Conservation (phyloP, 106 monocot genomes). For the Allium fistulosum region DNA sequence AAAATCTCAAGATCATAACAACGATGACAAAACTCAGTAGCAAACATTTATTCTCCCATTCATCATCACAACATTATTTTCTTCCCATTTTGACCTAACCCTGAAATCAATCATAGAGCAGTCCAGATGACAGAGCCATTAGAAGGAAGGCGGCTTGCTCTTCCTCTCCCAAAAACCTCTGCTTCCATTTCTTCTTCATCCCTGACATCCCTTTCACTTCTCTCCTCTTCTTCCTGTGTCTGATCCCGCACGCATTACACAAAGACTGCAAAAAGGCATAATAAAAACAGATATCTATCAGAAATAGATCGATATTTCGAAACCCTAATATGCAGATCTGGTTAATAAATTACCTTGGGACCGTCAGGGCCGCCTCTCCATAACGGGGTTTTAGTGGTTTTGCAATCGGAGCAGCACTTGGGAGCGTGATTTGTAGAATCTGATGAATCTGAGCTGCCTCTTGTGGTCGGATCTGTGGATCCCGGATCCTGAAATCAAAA, state of each 20-base stretch:
- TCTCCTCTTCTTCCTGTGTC: conserved; percentile 24
- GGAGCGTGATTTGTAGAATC: neutral
- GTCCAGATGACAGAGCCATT: conserved; percentile 21
- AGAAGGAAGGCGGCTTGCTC: conserved; percentile 21
- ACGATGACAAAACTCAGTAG: no score
- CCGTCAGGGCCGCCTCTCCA: conserved; percentile 27
- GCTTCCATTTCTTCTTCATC: conserved; percentile 15
- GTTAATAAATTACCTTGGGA: conserved; percentile 9
- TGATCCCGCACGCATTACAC: conserved; percentile 28
- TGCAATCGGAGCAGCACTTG: conserved; percentile 25
- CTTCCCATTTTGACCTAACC: no score
- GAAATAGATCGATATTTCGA: neutral
- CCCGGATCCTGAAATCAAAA: conserved; percentile 10
- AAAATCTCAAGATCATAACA: no score
- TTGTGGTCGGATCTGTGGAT: conserved; percentile 16
- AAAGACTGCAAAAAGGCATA: conserved; percentile 14
- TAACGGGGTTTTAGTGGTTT: conserved; percentile 18
- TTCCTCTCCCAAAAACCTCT: conserved; percentile 12
- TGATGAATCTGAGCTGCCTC: neutral
- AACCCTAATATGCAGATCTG: neutral
- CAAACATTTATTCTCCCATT: no score
- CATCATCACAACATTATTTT: no score
- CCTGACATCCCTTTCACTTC: conserved; percentile 9
- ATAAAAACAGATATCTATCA: neutral
- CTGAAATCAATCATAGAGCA: conserved; percentile 10